phyloP scores from a whole-genome alignment of 768 basidiomycete genomes.

The Lanmaoa pseudosensibilis region DNA sequence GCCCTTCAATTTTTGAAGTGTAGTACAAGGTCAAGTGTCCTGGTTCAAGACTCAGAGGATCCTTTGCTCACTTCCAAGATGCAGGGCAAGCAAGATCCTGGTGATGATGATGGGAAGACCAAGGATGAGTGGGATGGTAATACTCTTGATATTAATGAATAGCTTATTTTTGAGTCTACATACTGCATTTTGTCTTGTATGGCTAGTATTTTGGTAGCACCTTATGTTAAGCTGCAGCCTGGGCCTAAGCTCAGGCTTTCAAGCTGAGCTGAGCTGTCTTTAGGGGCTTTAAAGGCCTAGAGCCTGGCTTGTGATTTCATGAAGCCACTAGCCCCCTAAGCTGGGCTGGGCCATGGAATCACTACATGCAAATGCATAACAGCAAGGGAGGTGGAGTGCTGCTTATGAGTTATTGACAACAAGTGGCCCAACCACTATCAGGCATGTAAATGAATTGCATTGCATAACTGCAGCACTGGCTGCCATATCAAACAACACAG shows the following conservation, averaged over 20 bases:
- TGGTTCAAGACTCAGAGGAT: neutral
- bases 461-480: too few relatives aligned
- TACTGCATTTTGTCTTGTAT: neutral
- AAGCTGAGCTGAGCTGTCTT: neutral
- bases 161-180: too few relatives aligned
- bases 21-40: neutral
- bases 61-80: neutral
- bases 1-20: slow-evolving; percentile 8
- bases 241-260: neutral
- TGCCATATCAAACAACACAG: too few relatives aligned
- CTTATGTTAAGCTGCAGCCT: neutral
- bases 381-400: too few relatives aligned
- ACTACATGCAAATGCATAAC: too few relatives aligned
- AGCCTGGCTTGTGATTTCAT: neutral
- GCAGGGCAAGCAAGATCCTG: neutral
- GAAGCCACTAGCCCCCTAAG: neutral
- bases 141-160: neutral
- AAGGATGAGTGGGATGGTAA: slow-evolving; percentile 6
- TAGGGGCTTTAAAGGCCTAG: neutral
- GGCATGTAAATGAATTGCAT: too few relatives aligned
- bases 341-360: too few relatives aligned
- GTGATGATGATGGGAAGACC: neutral
- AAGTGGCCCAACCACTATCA: too few relatives aligned
- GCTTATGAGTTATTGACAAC: too few relatives aligned
- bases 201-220: too few relatives aligned